Base-by-base conservation (phyloP, 2,329 filamentous ascomycete genomes). In the Ceratocystis ficicola region DNA sequence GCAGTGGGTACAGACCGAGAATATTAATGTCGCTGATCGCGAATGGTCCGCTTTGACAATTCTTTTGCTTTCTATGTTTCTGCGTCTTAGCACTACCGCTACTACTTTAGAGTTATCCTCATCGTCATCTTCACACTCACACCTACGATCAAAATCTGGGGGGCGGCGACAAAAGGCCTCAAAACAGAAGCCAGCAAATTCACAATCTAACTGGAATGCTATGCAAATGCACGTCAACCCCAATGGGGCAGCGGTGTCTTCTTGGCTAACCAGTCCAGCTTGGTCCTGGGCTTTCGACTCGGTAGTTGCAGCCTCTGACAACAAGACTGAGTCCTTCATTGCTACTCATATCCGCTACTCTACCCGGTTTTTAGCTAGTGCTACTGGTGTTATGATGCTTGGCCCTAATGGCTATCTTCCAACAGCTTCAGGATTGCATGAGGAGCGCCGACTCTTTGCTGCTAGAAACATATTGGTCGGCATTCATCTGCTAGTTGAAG, bases 401-500 rank as follows among this genome's bases (percentile, higher is more conserved):
- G 81, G 80, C 0, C 68, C 71, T 1, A 73, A 76, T 8, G 86
- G 87, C 0, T 88, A 86, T 71, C 77, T 92, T 65, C 87, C 88
- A 32, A 88, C 86, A 0, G 82, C 81, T 1, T 66, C 76, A 2
- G 75, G 74, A 62, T 76, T 80, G 63, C 81, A 79, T 65, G 77
- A 81, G 46, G 82, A 83, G 66, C 79, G 80, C 62, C 81, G 85
- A 55, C 79, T 82, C 66, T 86, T 80, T 71, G 76, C 85, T 65
- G 80, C 88, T 44, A 77, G 87, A 72, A 83, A 89, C 71, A 80
- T 88, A 63, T 81, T 93, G 46, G 78, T 95, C 69, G 87, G 84
- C 0, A 78, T 99, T 12, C 94, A 99, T 75, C 79, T 97, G 2
- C 78, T 95, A n/a, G 81, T 88, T 0, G 93, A 99, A 73, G 94